phyloP scores from a whole-genome alignment of 129 eudicot species.

The Chrysanthemum makinoi region DNA sequence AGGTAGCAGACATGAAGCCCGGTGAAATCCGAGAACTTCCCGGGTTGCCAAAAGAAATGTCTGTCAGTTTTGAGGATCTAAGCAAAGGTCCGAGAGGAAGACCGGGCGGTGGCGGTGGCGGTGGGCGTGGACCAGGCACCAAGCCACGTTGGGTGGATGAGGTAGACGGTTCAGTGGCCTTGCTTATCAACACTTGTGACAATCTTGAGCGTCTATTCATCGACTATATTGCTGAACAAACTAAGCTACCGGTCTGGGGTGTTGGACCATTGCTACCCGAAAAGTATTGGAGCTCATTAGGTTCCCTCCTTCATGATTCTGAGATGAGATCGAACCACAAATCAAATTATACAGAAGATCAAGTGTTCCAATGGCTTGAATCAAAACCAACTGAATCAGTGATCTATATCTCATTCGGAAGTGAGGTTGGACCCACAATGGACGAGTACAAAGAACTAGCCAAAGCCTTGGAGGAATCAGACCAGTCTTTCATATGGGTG shows the following conservation, averaged over 20 bases:
- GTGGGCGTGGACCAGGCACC: conserved; percentile 44
- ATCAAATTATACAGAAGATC: conserved; percentile 62
- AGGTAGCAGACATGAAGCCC: conserved; percentile 40
- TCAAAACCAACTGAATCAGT: conserved; percentile 53
- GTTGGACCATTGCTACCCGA: conserved; percentile 77
- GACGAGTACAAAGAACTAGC: conserved; percentile 60
- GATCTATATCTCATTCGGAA: conserved; percentile 71
- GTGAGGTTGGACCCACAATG: conserved; percentile 65
- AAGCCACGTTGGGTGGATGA: conserved; percentile 62
- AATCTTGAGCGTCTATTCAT: conserved; percentile 53
- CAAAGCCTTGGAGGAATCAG: conserved; percentile 42
- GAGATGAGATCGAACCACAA: conserved; percentile 52
- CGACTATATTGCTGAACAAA: conserved; percentile 41
- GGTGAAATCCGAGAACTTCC: conserved; percentile 47
- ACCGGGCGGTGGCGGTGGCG: conserved; percentile 14
- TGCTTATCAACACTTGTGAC: conserved; percentile 66
- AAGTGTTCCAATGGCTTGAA: conserved; percentile 62
- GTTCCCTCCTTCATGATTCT: conserved; percentile 48
- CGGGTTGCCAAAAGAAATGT: conserved; percentile 57
- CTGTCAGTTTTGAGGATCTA: conserved; percentile 44
- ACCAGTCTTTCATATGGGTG: conserved; percentile 65
- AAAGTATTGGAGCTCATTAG: conserved; percentile 56
- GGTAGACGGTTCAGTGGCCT: conserved; percentile 46
- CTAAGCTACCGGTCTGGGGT: conserved; percentile 58
- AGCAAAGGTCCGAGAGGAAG: conserved; percentile 19